These are phyloP conservation scores for Cyberlindnera misumaiensis DNA, from an alignment of 805 yeast genomes.

Conservation along the genomic window DNA sequence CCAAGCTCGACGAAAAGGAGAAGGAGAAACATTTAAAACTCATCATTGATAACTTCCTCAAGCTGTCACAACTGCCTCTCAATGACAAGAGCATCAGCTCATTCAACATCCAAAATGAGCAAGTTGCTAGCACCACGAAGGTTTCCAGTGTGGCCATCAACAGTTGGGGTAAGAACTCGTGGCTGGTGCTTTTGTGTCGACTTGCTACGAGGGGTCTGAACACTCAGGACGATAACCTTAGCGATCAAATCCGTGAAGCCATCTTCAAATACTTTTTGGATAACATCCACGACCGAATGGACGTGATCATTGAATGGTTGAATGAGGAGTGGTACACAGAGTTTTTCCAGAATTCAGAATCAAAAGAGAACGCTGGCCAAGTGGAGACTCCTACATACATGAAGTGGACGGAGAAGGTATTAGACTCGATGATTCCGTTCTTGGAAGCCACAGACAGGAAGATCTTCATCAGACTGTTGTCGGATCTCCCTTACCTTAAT, in stretches of 20 bases:
- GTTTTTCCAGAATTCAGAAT: conserved; percentile 23
- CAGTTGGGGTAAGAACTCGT: conserved; percentile 62
- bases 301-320: conserved; percentile 81
- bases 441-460: conserved; percentile 77
- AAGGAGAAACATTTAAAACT: conserved; percentile 51
- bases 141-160: conserved; percentile 27
- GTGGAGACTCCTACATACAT: conserved; percentile 47
- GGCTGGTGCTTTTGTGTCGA: conserved; percentile 71
- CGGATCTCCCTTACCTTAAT: conserved; percentile 79
- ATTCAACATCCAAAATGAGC: conserved; percentile 16
- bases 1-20: conserved; percentile 41
- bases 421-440: conserved; percentile 79
- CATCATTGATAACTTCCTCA: conserved; percentile 54
- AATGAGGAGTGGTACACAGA: conserved; percentile 91
- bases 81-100: conserved; percentile 15
- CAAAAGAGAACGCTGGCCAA: conserved; percentile 17
- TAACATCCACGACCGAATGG: conserved; percentile 66
- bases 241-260: conserved; percentile 60
- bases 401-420: conserved; percentile 60
- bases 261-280: conserved; percentile 67
- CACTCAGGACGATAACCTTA: conserved; percentile 34
- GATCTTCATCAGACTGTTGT: conserved; percentile 70
- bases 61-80: conserved; percentile 31
- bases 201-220: conserved; percentile 76
- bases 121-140: conserved; percentile 19